Percentiles rank a stretch among this genome's conserved stretches.
phyloP scores from a whole-genome alignment of 1,284 basidiomycete genomes.

The Paramarasmius palmivorus region DNA sequence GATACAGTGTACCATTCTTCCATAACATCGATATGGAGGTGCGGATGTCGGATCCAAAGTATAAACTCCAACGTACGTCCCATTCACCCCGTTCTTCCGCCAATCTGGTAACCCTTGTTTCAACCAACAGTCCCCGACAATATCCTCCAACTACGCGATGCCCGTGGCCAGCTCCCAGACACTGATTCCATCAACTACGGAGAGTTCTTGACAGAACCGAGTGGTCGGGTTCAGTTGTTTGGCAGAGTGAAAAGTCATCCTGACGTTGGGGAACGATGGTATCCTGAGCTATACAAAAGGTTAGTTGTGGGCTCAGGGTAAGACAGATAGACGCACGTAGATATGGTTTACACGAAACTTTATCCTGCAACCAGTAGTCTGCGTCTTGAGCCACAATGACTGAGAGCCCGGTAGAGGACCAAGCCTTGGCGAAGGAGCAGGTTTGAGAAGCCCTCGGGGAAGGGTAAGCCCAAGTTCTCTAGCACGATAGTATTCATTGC shows the following conservation, averaged over 20 bases:
- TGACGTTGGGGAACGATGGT: constrained; percentile 73
- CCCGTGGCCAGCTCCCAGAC: constrained; percentile 49
- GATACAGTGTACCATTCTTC: constrained; percentile 78
- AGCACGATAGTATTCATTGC: no score
- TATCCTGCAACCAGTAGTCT: no score
- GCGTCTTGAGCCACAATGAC: no score
- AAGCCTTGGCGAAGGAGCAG: no score
- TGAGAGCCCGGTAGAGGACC: no score
- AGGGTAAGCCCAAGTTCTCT: no score
- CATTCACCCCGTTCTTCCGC: constrained; percentile 5
- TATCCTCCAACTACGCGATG: constrained; percentile 53
- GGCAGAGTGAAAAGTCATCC: constrained; percentile 80
- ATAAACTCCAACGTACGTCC: constrained; percentile 47
- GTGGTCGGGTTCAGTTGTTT: constrained; percentile 71
- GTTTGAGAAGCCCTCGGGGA: no score
- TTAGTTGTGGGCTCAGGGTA: no score
- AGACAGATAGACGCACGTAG: no score
- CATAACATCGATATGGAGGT: constrained; percentile 58
- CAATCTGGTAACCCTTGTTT: background rate
- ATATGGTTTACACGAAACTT: no score
- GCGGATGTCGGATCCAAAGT: constrained; percentile 42
- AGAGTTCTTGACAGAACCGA: constrained; percentile 67
- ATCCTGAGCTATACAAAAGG: constrained; percentile 67
- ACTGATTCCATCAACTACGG: constrained; percentile 76
- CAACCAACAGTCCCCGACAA: constrained; percentile 55